These are phyloP conservation scores for Cercis canadensis DNA, from an alignment of 306 rosid species.

Conservation along the genomic window DNA sequence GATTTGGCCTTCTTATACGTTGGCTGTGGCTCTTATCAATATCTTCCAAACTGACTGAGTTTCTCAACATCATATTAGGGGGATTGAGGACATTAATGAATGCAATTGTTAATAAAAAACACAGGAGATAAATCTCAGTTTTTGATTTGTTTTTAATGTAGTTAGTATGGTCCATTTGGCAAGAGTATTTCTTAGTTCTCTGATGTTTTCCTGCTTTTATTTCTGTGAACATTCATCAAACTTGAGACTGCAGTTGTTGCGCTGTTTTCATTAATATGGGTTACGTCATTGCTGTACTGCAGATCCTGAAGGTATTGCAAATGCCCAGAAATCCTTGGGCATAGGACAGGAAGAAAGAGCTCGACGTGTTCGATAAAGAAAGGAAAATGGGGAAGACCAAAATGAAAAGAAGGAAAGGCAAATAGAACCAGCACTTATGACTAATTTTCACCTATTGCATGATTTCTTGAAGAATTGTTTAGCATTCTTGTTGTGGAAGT, in stretches of 20 bases:
- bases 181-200: constrained; percentile 16
- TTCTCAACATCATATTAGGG: too few species aligned
- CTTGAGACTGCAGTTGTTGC: neutral
- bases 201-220: constrained; percentile 18
- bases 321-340: constrained; percentile 89
- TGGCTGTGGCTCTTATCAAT: too few species aligned
- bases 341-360: constrained; percentile 83
- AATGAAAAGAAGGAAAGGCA: constrained; percentile 3
- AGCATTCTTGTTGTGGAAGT: constrained; percentile 11
- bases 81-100: too few species aligned
- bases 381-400: neutral
- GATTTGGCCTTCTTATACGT: too few species aligned
- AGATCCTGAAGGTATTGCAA: constrained; percentile 98
- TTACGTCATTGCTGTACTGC: constrained; percentile 34
- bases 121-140: too few species aligned
- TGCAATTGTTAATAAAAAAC: too few species aligned
- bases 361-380: constrained; percentile 70
- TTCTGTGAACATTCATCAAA: constrained; percentile 1
- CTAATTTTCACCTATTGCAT: neutral
- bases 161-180: too few species aligned
- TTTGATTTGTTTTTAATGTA: too few species aligned
- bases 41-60: too few species aligned
- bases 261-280: constrained; percentile 17
- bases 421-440: neutral
- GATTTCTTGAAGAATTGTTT: neutral